Conservation (phyloP, 1,284 basidiomycete species). For the Ustilago loliicola region DNA sequence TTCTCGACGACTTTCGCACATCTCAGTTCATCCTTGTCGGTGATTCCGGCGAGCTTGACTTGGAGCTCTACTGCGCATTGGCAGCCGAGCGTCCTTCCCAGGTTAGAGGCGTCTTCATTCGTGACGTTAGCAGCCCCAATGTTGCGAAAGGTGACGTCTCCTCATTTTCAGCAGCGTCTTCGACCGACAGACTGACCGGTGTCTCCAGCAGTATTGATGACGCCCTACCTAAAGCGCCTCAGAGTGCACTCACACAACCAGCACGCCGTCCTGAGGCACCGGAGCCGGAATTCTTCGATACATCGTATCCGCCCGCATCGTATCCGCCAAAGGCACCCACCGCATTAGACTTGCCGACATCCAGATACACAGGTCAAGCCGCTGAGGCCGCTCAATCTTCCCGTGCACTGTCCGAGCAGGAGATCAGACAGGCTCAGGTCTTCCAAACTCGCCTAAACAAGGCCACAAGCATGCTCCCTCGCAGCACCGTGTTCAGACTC, state of each 20-base stretch:
- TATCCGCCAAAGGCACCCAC: slow-evolving; percentile 34
- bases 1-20: slow-evolving; percentile 55
- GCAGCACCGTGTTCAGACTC: slow-evolving; percentile 49
- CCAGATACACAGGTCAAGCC: slow-evolving; percentile 18
- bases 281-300: slow-evolving; percentile 32
- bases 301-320: slow-evolving; percentile 42
- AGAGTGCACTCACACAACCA: slow-evolving; percentile 30
- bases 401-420: slow-evolving; percentile 35
- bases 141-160: neutral
- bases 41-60: slow-evolving; percentile 66
- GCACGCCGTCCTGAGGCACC: slow-evolving; percentile 11
- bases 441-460: slow-evolving; percentile 46
- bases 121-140: slow-evolving; percentile 58
- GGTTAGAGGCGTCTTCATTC: slow-evolving; percentile 61
- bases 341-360: slow-evolving; percentile 26
- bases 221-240: slow-evolving; percentile 27
- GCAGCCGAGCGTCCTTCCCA: slow-evolving; percentile 60
- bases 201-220: neutral
- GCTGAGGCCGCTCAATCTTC: slow-evolving; percentile 6
- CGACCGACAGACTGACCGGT: neutral
- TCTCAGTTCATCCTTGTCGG: slow-evolving; percentile 65
- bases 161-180: slow-evolving; percentile 7
- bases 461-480: slow-evolving; percentile 47
- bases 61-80: slow-evolving; percentile 65
- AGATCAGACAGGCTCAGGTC: slow-evolving; percentile 36